A percentile compares a stretch with the other conserved stretches of the same genome.
phyloP scores from a whole-genome alignment of 2,329 filamentous ascomycete species.

The Delphinella strobiligena region DNA sequence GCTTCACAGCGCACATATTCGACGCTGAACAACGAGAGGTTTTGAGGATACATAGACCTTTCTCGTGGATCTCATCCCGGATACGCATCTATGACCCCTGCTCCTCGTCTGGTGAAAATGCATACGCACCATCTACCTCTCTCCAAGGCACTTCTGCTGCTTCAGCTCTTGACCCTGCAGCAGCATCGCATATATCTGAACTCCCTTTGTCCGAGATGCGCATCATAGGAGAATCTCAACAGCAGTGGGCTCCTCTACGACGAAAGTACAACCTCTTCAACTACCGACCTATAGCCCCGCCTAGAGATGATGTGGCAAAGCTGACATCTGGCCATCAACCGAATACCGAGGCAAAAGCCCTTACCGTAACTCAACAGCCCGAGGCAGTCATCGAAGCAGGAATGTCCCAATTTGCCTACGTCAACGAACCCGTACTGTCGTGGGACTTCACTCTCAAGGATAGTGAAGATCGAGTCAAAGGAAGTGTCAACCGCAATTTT shows the following conservation, averaged over 20 bases:
- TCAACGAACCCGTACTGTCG: slow-evolving; percentile 51
- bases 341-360: slow-evolving; percentile 37
- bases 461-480: slow-evolving; percentile 39
- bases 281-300: slow-evolving; percentile 30
- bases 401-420: slow-evolving; percentile 49
- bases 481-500: slow-evolving; percentile 53
- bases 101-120: slow-evolving; percentile 1
- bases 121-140: slow-evolving; percentile 22
- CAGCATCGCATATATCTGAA: too few relatives aligned
- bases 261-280: slow-evolving; percentile 55
- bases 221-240: slow-evolving; percentile 51
- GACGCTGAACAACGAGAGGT: slow-evolving; percentile 49
- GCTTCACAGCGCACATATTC: slow-evolving; percentile 55
- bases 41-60: slow-evolving; percentile 49
- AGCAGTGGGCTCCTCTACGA: slow-evolving; percentile 50
- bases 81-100: slow-evolving; percentile 44
- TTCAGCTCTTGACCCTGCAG: slow-evolving; percentile 13
- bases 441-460: slow-evolving; percentile 52
- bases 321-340: slow-evolving; percentile 33
- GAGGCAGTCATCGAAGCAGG: slow-evolving; percentile 27
- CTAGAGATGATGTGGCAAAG: slow-evolving; percentile 24
- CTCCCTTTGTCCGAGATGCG: slow-evolving; percentile 46
- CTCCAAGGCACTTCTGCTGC: slow-evolving; percentile 31
- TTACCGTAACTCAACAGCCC: slow-evolving; percentile 25
- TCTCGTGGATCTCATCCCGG: slow-evolving; percentile 50